These are phyloP conservation scores for Pythium aphanidermatum DNA, from an alignment of 352 stramenopile genomes.

Conservation along the genomic window DNA sequence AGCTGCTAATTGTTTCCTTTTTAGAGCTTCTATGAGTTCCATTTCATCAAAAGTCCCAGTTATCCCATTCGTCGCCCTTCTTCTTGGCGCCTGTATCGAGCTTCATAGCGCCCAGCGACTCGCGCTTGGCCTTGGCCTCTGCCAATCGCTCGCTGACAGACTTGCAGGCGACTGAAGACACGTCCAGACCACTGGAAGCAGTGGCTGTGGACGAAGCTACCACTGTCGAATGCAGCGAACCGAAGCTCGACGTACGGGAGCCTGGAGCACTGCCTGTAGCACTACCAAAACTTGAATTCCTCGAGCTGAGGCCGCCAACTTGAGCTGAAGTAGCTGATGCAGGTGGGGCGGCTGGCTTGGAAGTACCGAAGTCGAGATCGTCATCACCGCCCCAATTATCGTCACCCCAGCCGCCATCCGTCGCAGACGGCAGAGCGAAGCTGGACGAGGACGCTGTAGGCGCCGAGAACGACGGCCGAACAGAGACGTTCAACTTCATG, in stretches of 20 bases:
- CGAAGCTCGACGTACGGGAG: slow-evolving; percentile 14
- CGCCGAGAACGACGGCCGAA: slow-evolving; percentile 9
- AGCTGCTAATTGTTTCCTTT: no score
- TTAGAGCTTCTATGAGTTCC: no score
- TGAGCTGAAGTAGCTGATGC: slow-evolving; percentile 6
- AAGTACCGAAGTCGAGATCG: slow-evolving; percentile 1
- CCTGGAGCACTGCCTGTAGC: background rate
- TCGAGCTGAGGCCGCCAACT: background rate
- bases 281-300: slow-evolving; percentile 15
- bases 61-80: slow-evolving; percentile 67
- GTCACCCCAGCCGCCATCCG: slow-evolving; percentile 43
- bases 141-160: slow-evolving; percentile 43
- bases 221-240: background rate
- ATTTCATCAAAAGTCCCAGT: slow-evolving; percentile 70
- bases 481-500: slow-evolving; percentile 51
- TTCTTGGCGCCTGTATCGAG: slow-evolving; percentile 31
- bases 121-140: slow-evolving; percentile 53
- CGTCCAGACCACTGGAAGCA: background rate
- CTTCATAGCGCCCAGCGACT: slow-evolving; percentile 53
- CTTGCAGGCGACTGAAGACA: slow-evolving; percentile 23
- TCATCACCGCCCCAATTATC: slow-evolving; percentile 66
- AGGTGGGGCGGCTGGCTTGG: background rate
- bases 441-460: slow-evolving; percentile 14
- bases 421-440: slow-evolving; percentile 25
- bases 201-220: background rate